A percentile compares a stretch with the other conserved stretches of the same genome.
Evolutionary conservation across 352 stramenopile species (phyloP).

Genomic region (Phytophthora fragariae): DNA sequence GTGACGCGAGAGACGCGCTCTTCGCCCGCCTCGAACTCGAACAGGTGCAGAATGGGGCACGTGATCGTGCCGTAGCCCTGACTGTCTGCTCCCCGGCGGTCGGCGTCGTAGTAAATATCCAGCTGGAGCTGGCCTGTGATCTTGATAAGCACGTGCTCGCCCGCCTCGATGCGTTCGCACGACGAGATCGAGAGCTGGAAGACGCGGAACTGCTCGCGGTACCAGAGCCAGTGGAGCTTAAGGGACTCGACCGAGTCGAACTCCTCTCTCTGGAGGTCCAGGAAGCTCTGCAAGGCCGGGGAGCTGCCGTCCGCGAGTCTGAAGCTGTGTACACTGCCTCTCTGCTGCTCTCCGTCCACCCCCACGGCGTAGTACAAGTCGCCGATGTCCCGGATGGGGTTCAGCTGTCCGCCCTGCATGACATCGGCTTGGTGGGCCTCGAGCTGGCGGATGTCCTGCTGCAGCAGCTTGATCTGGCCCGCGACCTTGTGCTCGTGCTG

Average conservation of each 20-base stretch:
- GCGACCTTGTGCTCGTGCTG: conserved; percentile 46
- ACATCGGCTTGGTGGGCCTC: neutral
- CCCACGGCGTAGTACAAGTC: conserved; percentile 47
- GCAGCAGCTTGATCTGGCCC: conserved; percentile 41
- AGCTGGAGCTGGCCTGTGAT: conserved; percentile 37
- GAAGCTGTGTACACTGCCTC: conserved; percentile 4
- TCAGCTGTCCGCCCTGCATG: neutral
- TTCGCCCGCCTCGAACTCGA: conserved; percentile 46
- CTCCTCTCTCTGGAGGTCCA: conserved; percentile 46
- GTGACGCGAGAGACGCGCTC: conserved; percentile 49
- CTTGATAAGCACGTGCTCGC: conserved; percentile 47
- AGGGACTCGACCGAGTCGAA: conserved; percentile 54
- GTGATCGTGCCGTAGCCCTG: conserved; percentile 25
- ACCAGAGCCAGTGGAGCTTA: conserved; percentile 52
- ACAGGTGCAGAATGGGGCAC: conserved; percentile 55
- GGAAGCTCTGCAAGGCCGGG: conserved; percentile 37
- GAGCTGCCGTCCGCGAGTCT: conserved; percentile 27
- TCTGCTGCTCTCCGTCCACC: conserved; percentile 12
- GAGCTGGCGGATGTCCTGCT: conserved; percentile 51
- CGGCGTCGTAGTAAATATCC: conserved; percentile 20
- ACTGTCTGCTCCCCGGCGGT: conserved; percentile 15
- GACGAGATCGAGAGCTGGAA: conserved; percentile 49
- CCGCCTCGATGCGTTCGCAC: conserved; percentile 39
- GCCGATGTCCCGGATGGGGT: conserved; percentile 35
- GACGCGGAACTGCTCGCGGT: conserved; percentile 50